A percentile compares a stretch with the other conserved stretches of the same genome.
phyloP scores from a whole-genome alignment of 1,284 basidiomycete species.

The Somion occarium region DNA sequence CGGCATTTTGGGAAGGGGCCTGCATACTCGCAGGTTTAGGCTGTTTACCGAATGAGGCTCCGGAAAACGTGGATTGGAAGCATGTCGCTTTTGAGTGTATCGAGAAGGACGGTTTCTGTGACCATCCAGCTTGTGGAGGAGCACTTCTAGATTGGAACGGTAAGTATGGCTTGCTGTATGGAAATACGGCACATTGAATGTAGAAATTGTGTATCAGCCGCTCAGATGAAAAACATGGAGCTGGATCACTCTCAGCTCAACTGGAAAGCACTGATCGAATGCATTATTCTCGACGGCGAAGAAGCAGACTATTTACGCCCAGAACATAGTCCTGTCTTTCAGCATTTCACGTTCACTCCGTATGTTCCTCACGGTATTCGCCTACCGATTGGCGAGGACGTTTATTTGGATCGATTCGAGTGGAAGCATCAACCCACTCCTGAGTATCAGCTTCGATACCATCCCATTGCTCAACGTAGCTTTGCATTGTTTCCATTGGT shows the following conservation, averaged over 20 bases:
- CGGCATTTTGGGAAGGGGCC: neutral
- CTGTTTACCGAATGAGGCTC: neutral
- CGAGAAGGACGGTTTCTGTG: neutral
- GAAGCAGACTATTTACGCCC: too few species aligned
- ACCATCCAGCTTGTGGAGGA: constrained; percentile 2
- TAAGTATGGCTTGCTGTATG: neutral
- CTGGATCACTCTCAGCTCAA: neutral
- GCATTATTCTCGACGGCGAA: neutral
- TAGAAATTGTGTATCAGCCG: neutral
- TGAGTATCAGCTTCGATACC: neutral
- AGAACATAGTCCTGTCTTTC: too few species aligned
- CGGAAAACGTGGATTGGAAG: neutral
- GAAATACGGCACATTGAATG: neutral
- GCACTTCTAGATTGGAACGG: neutral
- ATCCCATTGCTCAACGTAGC: neutral
- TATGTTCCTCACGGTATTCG: too few species aligned
- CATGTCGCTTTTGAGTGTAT: neutral
- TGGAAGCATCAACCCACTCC: too few species aligned
- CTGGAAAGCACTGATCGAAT: neutral
- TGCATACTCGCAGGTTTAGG: constrained; percentile 1
- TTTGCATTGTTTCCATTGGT: neutral
- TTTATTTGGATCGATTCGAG: too few species aligned
- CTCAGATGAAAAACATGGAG: neutral
- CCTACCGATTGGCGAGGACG: too few species aligned
- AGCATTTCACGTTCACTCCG: too few species aligned